phyloP scores from a whole-genome alignment of 306 rosid species.

The Casuarina cunninghamiana region DNA sequence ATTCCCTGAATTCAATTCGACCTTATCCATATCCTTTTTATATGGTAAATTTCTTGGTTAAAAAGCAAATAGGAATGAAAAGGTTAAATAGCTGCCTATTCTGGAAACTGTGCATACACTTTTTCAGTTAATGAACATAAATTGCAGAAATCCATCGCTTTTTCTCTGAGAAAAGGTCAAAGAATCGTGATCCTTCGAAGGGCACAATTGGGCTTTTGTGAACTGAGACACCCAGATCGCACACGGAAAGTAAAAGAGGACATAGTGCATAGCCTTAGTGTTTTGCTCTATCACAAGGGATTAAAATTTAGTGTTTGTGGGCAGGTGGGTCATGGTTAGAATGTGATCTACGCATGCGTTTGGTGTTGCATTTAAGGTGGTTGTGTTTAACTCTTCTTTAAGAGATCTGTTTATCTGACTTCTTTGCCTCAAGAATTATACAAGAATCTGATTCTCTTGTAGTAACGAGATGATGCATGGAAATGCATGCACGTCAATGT shows the following conservation, averaged over 20 bases:
- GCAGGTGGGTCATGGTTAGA: conserved; percentile 9
- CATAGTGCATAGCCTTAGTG: too few species aligned
- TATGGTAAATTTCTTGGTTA: conserved; percentile 2
- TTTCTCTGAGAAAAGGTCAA: neutral
- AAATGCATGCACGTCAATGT: neutral
- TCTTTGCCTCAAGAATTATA: neutral
- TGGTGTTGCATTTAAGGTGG: conserved; percentile 9
- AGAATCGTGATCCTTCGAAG: neutral
- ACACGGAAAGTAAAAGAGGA: too few species aligned
- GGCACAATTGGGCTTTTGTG: neutral
- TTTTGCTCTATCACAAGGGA: too few species aligned
- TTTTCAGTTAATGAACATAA: neutral
- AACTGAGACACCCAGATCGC: too few species aligned
- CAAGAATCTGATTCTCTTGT: neutral
- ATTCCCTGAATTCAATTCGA: conserved; percentile 18
- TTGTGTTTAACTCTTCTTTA: conserved; percentile 19
- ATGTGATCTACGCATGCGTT: conserved; percentile 10
- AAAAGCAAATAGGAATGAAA: too few species aligned
- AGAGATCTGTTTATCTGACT: neutral
- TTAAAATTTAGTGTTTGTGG: neutral
- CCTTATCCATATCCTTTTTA: conserved; percentile 15
- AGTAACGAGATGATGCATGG: neutral
- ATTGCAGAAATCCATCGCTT: neutral
- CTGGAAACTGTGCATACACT: neutral
- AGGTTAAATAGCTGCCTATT: neutral